Conservation (phyloP, 108 stramenopile species). For the Aurantiochytrium sp. region DNA sequence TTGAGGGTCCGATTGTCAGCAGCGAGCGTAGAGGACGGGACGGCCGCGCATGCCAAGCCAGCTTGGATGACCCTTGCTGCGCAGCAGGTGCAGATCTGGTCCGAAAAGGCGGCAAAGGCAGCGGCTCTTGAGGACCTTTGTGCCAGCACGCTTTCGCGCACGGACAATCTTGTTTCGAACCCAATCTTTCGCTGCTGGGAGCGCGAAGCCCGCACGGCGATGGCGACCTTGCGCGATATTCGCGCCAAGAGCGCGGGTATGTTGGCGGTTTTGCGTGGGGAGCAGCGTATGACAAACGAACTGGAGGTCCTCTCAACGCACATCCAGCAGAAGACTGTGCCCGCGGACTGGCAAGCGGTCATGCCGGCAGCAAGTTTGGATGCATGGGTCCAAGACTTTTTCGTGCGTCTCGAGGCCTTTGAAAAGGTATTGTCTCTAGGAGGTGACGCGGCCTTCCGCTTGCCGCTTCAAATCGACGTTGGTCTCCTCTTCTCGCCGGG, state of each 20-base stretch:
- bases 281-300: conserved; percentile 5
- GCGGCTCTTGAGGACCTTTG: background rate
- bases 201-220: background rate
- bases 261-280: background rate
- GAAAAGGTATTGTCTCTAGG: background rate
- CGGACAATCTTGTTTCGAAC: background rate
- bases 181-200: conserved; percentile 8
- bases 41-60: background rate
- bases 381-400: background rate
- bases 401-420: background rate
- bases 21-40: too few species aligned
- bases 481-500: background rate
- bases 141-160: background rate
- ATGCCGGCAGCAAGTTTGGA: background rate
- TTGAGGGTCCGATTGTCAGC: too few species aligned
- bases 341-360: background rate
- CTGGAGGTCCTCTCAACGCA: background rate
- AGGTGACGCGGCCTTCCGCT: background rate
- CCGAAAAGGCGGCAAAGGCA: background rate
- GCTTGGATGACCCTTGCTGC: background rate
- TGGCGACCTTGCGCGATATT: background rate
- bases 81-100: background rate
- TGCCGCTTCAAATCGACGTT: background rate
- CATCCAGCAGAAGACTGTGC: background rate
- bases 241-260: background rate